These are phyloP conservation scores for Yamadazyma scolyti DNA, from an alignment of 805 yeast genomes.

Conservation along the genomic window DNA sequence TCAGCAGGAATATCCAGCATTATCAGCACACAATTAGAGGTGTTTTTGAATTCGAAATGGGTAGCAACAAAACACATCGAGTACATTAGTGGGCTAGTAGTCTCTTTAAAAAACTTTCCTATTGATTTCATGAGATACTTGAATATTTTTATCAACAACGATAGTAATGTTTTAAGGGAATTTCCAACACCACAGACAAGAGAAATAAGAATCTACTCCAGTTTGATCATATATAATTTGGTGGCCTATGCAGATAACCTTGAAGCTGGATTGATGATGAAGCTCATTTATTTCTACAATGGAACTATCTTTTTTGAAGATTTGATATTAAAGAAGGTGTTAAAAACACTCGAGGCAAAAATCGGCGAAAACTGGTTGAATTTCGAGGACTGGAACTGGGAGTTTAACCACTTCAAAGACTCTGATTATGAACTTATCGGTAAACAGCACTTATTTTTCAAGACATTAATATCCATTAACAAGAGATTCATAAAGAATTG, in stretches of 20 bases:
- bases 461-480: constrained; percentile 48
- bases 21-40: constrained; percentile 65
- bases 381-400: constrained; percentile 64
- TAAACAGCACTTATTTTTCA: constrained; percentile 37
- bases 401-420: constrained; percentile 42
- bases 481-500: constrained; percentile 44
- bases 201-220: constrained; percentile 36
- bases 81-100: too few relatives aligned
- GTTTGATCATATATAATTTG: constrained; percentile 47
- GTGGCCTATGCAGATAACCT: constrained; percentile 39
- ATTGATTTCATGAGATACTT: constrained; percentile 55
- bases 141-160: constrained; percentile 46
- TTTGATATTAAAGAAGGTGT: constrained; percentile 50
- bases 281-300: constrained; percentile 46
- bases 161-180: constrained; percentile 29
- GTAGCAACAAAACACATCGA: constrained; percentile 40
- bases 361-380: constrained; percentile 62
- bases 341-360: constrained; percentile 55
- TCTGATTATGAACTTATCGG: constrained; percentile 47
- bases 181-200: constrained; percentile 17
- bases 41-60: constrained; percentile 50
- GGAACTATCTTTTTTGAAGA: constrained; percentile 67
- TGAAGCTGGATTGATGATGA: constrained; percentile 45
- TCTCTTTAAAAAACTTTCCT: too few relatives aligned
- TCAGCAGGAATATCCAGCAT: too few relatives aligned